Evolutionary conservation across 768 basidiomycete genomes (phyloP).

Genomic region (Boletellus emodensis): DNA sequence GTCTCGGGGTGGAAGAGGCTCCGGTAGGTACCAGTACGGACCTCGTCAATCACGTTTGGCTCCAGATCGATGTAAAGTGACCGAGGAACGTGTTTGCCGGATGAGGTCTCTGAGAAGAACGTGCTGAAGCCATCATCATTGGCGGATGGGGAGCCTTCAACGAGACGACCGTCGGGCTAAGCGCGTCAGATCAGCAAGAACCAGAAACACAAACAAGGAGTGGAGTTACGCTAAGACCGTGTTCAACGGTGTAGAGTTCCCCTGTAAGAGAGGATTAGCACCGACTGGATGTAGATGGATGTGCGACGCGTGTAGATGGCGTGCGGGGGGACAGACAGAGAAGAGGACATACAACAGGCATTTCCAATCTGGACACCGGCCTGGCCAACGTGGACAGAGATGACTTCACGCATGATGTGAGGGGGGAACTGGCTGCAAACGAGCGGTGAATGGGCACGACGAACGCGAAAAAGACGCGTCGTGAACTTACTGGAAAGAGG

Average conservation of each 20-base stretch:
- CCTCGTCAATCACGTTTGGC: constrained; percentile 97
- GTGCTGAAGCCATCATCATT: constrained; percentile 95
- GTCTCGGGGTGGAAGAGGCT: constrained; percentile 99
- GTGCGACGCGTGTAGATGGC: constrained; percentile 13
- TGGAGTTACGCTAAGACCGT: constrained; percentile 80
- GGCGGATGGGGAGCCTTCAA: constrained; percentile 68
- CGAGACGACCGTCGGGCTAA: constrained; percentile 92
- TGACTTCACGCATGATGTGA: constrained; percentile 85
- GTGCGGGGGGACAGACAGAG: neutral
- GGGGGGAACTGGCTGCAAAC: constrained; percentile 7
- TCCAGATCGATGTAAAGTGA: constrained; percentile 97
- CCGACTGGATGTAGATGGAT: neutral
- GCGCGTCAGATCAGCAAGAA: constrained; percentile 19
- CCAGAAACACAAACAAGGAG: constrained; percentile 1
- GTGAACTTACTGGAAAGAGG: constrained; percentile 27
- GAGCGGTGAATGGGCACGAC: neutral
- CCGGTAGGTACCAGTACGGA: constrained; percentile 92
- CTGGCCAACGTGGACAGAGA: constrained; percentile 98
- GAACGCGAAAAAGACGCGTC: constrained; percentile 30
- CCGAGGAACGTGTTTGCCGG: constrained; percentile 96
- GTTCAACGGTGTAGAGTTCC: constrained; percentile 99
- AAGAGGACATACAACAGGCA: constrained; percentile 82
- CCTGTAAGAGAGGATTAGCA: constrained; percentile 45
- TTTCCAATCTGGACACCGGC: constrained; percentile 98
- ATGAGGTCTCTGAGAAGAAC: constrained; percentile 97